A percentile compares a stretch with the other conserved stretches of the same genome.
Evolutionary conservation across 2,329 filamentous ascomycete genomes (phyloP).

Genomic region (Coniochaeta sp.): DNA sequence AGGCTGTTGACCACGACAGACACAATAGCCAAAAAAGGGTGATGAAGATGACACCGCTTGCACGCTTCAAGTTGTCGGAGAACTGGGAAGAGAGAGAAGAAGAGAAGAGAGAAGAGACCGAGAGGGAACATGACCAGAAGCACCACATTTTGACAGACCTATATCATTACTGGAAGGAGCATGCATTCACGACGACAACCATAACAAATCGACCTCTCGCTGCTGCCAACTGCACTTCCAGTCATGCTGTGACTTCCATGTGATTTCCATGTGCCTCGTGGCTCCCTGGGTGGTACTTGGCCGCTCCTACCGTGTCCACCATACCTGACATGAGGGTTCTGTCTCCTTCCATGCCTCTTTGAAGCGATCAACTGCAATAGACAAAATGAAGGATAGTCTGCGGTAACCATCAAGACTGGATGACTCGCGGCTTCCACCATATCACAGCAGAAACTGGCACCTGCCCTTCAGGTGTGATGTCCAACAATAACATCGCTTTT

Average conservation of each 20-base stretch:
- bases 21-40: constrained; percentile 1
- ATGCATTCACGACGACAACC: not conserved
- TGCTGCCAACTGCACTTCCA: not conserved
- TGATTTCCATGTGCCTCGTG: no score
- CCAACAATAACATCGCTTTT: not conserved
- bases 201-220: not conserved
- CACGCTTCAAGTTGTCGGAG: not conserved
- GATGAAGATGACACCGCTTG: not conserved
- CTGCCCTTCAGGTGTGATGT: not conserved
- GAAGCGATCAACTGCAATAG: not conserved
- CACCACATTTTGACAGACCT: not conserved
- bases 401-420: not conserved
- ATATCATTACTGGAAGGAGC: not conserved
- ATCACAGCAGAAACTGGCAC: not conserved
- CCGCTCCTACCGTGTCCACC: not conserved
- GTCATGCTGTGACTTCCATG: not conserved
- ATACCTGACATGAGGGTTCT: not conserved
- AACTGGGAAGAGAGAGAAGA: not conserved
- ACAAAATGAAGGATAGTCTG: no score
- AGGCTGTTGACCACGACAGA: constrained; percentile 2
- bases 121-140: not conserved
- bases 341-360: not conserved
- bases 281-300: not conserved
- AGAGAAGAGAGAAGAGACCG: not conserved
- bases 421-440: not conserved